These are phyloP conservation scores for Taiozyma sp. DNA, from an alignment of 1,139 yeast species.

Conservation along the genomic window DNA sequence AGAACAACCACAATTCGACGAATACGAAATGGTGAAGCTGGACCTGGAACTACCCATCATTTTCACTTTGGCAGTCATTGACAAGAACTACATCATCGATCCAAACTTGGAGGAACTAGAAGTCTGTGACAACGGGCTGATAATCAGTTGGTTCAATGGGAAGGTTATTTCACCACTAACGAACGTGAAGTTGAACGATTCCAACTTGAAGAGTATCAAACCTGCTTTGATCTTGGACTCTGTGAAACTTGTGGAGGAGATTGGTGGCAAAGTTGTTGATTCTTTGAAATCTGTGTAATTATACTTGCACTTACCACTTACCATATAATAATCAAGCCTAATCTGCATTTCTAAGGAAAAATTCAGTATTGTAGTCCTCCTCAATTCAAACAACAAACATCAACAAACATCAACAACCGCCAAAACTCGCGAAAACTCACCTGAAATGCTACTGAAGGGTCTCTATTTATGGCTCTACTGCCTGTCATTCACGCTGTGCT, in stretches of 20 bases:
- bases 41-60: slow-evolving; percentile 49
- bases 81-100: slow-evolving; percentile 60
- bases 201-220: slow-evolving; percentile 21
- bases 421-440: neutral
- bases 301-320: slow-evolving; percentile 1
- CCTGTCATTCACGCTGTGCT: neutral
- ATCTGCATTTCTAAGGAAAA: too few species aligned
- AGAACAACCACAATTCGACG: slow-evolving; percentile 88
- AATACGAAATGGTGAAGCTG: slow-evolving; percentile 68
- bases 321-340: too few species aligned
- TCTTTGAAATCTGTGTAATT: slow-evolving; percentile 15
- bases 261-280: slow-evolving; percentile 20
- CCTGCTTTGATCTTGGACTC: slow-evolving; percentile 18
- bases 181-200: slow-evolving; percentile 42
- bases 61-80: slow-evolving; percentile 70
- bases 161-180: slow-evolving; percentile 60
- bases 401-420: neutral
- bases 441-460: neutral
- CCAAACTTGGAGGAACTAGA: slow-evolving; percentile 84
- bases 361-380: too few species aligned
- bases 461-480: neutral
- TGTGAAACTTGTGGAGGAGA: slow-evolving; percentile 17
- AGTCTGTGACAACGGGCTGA: slow-evolving; percentile 76
- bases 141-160: slow-evolving; percentile 64
- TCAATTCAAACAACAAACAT: neutral